phyloP scores from a whole-genome alignment of 192 early-diverging fungal genomes.

The Coemansia sp. region DNA sequence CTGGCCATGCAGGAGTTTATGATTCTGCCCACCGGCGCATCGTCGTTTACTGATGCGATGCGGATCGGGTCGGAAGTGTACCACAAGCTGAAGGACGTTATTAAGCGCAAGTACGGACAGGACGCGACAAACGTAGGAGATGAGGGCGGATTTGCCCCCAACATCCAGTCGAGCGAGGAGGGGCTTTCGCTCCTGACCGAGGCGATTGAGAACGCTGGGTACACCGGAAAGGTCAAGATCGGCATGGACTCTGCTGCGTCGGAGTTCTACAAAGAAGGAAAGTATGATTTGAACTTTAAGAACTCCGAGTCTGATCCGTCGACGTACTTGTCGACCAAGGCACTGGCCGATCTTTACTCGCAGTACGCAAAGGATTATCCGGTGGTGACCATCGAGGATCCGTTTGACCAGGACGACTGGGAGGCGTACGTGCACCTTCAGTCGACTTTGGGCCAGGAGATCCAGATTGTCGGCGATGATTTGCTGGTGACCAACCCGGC shows the following conservation, averaged over 20 bases:
- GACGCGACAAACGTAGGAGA: slow-evolving; percentile 99
- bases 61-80: slow-evolving; percentile 97
- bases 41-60: slow-evolving; percentile 94
- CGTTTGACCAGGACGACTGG: slow-evolving; percentile 99
- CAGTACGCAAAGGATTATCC: slow-evolving; percentile 82
- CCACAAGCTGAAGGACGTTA: slow-evolving; percentile 93
- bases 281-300: slow-evolving; percentile 99
- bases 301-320: slow-evolving; percentile 77
- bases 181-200: slow-evolving; percentile 87
- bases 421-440: slow-evolving; percentile 83
- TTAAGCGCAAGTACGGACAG: slow-evolving; percentile 98
- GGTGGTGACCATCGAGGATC: slow-evolving; percentile 96
- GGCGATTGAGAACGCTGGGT: slow-evolving; percentile 93
- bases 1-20: slow-evolving; percentile 99
- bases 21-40: slow-evolving; percentile 96
- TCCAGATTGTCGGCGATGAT: slow-evolving; percentile 97
- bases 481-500: slow-evolving; percentile 97
- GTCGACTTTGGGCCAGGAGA: slow-evolving; percentile 59
- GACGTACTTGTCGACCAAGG: slow-evolving; percentile 69
- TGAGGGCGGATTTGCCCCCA: slow-evolving; percentile 99
- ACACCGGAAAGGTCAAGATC: slow-evolving; percentile 95
- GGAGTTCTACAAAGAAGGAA: slow-evolving; percentile 96
- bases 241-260: slow-evolving; percentile 98
- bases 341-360: slow-evolving; percentile 84
- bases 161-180: slow-evolving; percentile 96